phyloP scores from a whole-genome alignment of 1,284 basidiomycete genomes.

The Leccinum holopus region DNA sequence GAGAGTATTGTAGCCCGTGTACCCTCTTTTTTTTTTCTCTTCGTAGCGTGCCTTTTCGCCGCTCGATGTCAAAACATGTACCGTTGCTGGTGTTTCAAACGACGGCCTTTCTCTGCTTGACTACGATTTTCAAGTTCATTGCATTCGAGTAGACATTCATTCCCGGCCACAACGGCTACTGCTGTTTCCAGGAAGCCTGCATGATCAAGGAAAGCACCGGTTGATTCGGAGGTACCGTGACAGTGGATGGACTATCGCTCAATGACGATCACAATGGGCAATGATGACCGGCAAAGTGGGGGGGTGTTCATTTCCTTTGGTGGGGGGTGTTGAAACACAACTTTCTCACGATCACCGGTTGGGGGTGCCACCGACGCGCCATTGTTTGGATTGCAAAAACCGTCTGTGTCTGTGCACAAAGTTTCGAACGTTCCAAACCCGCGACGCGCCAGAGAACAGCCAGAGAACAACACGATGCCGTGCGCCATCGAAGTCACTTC shows the following conservation, averaged over 20 bases:
- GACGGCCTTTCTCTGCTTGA: constrained; percentile 3
- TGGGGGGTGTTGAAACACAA: background rate
- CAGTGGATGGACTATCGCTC: background rate
- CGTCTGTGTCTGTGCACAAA: background rate
- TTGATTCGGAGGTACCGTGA: background rate
- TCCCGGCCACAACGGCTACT: constrained; percentile 7
- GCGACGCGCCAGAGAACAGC: constrained; percentile 15
- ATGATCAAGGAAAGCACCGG: constrained; percentile 3
- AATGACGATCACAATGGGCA: constrained; percentile 7
- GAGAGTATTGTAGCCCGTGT: constrained; percentile 10
- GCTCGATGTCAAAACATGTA: constrained; percentile 4
- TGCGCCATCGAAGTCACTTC: constrained; percentile 20
- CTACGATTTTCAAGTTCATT: constrained; percentile 4
- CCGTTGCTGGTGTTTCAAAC: constrained; percentile 1
- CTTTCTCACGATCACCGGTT: background rate
- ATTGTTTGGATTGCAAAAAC: constrained; percentile 10
- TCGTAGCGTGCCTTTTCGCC: background rate
- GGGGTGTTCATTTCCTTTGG: constrained; percentile 17
- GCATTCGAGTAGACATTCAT: constrained; percentile 11
- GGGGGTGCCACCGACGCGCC: constrained; percentile 27
- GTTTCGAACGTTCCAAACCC: background rate
- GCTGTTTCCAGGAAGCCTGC: constrained; percentile 14
- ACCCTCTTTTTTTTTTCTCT: background rate
- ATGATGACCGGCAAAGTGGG: background rate
- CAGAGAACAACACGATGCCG: constrained; percentile 21